These are phyloP conservation scores for Fusarium stilboides DNA, from an alignment of 2,329 filamentous ascomycete species.

Conservation along the genomic window DNA sequence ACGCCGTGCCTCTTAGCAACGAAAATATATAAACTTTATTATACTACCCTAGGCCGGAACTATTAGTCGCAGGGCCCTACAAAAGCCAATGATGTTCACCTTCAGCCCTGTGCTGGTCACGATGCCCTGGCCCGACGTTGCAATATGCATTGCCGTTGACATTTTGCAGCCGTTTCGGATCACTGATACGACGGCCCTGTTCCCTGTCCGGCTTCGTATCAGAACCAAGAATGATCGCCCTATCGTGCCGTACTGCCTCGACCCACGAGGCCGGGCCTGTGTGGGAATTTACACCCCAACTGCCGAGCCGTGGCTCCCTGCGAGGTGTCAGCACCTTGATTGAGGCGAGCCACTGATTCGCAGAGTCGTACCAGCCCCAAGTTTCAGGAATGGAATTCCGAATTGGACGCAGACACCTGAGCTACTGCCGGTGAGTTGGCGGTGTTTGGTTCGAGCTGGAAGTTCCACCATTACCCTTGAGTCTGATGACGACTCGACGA, in stretches of 20 bases:
- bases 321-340: constrained; percentile 46
- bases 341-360: constrained; percentile 18
- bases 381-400: constrained; percentile 40
- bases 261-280: constrained; percentile 15
- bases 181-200: constrained; percentile 23
- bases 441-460: background rate
- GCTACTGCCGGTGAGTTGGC: constrained; percentile 11
- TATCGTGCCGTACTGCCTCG: constrained; percentile 4
- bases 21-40: too few species aligned
- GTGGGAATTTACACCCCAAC: constrained; percentile 29
- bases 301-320: constrained; percentile 46
- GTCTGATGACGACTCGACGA: constrained; percentile 37
- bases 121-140: constrained; percentile 16
- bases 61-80: constrained; percentile 2
- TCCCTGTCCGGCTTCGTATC: constrained; percentile 30
- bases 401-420: constrained; percentile 11
- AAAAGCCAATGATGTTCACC: constrained; percentile 12
- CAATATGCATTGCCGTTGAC: constrained; percentile 28
- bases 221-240: constrained; percentile 20
- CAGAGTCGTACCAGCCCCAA: constrained; percentile 30
- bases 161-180: constrained; percentile 35
- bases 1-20: constrained; percentile 1
- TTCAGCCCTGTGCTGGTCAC: constrained; percentile 40
- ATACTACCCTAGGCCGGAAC: constrained; percentile 11
- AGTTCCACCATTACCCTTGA: too few species aligned